phyloP scores from a whole-genome alignment of 257 asterid genomes.

The Gentiana macrophylla region DNA sequence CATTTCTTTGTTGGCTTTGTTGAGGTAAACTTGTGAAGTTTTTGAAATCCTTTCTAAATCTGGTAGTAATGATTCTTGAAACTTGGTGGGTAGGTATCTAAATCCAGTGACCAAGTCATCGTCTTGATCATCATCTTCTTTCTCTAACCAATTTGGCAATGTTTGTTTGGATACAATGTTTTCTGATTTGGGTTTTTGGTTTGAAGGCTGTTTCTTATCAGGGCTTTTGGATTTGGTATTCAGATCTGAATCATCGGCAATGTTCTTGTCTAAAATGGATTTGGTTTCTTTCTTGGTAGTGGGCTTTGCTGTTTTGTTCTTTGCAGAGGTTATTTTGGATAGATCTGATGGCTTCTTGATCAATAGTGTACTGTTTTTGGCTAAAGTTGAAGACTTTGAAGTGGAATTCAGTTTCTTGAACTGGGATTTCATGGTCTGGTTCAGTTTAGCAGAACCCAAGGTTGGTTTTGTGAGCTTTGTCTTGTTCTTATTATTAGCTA shows the following conservation, averaged over 20 bases:
- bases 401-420: slow-evolving; percentile 64
- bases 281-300: slow-evolving; percentile 15
- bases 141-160: slow-evolving; percentile 28
- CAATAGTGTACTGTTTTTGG: slow-evolving; percentile 16
- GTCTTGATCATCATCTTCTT: slow-evolving; percentile 27
- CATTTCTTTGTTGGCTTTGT: slow-evolving; percentile 60
- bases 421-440: slow-evolving; percentile 28
- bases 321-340: slow-evolving; percentile 24
- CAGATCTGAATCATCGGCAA: slow-evolving; percentile 6
- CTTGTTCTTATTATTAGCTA: slow-evolving; percentile 27
- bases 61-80: slow-evolving; percentile 68
- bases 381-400: slow-evolving; percentile 38
- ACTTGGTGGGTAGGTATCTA: slow-evolving; percentile 57
- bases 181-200: slow-evolving; percentile 14
- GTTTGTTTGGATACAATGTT: slow-evolving; percentile 17
- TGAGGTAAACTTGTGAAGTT: slow-evolving; percentile 54
- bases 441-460: slow-evolving; percentile 12
- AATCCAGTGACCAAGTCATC: slow-evolving; percentile 56
- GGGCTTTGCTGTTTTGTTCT: slow-evolving; percentile 44
- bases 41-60: slow-evolving; percentile 68
- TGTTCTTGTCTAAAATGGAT: slow-evolving; percentile 10
- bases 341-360: slow-evolving; percentile 54
- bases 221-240: slow-evolving; percentile 16
- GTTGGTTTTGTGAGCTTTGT: slow-evolving; percentile 27
- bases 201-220: slow-evolving; percentile 10